Base-by-base conservation (phyloP, 192 early-diverging fungal species). In the Podila minutissima region DNA sequence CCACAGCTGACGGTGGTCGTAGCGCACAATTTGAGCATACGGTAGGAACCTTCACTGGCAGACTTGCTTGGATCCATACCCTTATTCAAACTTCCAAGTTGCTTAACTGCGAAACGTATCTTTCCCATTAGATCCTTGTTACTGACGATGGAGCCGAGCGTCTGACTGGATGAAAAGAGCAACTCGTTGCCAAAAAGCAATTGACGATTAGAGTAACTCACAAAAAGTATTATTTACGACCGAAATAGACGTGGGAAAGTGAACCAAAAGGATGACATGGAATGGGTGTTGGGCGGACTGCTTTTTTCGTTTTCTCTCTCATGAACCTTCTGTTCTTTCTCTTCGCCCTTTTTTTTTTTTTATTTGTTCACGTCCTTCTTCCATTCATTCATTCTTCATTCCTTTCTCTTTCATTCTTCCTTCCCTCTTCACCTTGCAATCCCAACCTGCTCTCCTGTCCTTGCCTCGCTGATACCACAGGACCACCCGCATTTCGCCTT, bases 1-100 rank as follows among this genome's bases (percentile, higher is more conserved):
- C 87, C 2, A 95, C 95, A 0, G 71, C 71, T 13, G 96, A 96
- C 74, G 92, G 93, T 37, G 94, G 94, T 7, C 83, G 95, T 49
- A 92, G 94, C 37, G 93, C 96, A 22, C 96, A 97, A 86, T 97
- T 91, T 85, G 96, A 95, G 73, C 92, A 94, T 74, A 93, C 91
- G n/a, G 83, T 86, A 81, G 70, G 69, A 22, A 17, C 1, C 41
- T 13, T 4, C 41, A 46, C 9, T 41, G 38, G 15, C 41, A 15
- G 41, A 1, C 15, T 46, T 46, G 3, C 41, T 15, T 46, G 33
- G 20, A 3, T 13, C 19, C 28, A 1, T 10, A 33, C 15, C 38
- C 2, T 15, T 53, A 12, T 19, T 8, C 62, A 53, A 1, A 19
- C 12, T 64, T 29, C 12, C 12, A 51, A 2, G n/a, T 12, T 50